Evolutionary conservation across 352 stramenopile species (phyloP).

Genomic region (Peronospora tabacina): DNA sequence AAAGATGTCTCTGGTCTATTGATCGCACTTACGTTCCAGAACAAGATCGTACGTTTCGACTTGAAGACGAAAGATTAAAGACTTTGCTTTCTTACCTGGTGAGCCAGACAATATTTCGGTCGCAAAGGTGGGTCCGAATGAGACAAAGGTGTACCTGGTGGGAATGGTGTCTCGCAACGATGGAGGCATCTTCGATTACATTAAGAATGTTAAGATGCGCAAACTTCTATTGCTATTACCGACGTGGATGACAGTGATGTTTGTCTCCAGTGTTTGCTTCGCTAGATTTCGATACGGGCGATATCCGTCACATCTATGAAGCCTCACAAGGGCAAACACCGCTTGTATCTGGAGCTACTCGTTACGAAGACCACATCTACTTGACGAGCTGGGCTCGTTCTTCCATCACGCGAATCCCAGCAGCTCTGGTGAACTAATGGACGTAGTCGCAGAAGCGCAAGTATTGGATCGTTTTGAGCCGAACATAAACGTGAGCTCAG

Average conservation of each 20-base stretch:
- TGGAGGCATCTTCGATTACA: constrained; percentile 25
- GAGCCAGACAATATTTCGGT: constrained; percentile 49
- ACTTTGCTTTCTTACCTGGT: constrained; percentile 56
- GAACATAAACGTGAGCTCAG: background rate
- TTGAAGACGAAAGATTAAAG: constrained; percentile 35
- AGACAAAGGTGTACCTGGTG: constrained; percentile 33
- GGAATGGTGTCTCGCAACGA: constrained; percentile 31
- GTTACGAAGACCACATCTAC: constrained; percentile 49
- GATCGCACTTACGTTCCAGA: constrained; percentile 41
- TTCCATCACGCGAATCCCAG: constrained; percentile 41
- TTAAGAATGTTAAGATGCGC: constrained; percentile 40
- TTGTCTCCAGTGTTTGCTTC: constrained; percentile 36
- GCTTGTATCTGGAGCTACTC: constrained; percentile 34
- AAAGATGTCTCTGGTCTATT: constrained; percentile 34
- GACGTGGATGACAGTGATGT: constrained; percentile 24
- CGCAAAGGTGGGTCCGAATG: constrained; percentile 24
- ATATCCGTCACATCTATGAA: constrained; percentile 41
- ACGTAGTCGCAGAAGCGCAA: background rate
- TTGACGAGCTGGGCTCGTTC: constrained; percentile 38
- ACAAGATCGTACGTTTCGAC: constrained; percentile 53
- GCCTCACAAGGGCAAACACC: constrained; percentile 32
- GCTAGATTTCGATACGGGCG: constrained; percentile 37
- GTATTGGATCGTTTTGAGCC: background rate
- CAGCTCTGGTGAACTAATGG: constrained; percentile 25
- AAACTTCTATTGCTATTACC: constrained; percentile 51